A percentile compares a stretch with the other conserved stretches of the same genome.
Conservation (phyloP, 768 basidiomycete species). For the Suillus spraguei region DNA sequence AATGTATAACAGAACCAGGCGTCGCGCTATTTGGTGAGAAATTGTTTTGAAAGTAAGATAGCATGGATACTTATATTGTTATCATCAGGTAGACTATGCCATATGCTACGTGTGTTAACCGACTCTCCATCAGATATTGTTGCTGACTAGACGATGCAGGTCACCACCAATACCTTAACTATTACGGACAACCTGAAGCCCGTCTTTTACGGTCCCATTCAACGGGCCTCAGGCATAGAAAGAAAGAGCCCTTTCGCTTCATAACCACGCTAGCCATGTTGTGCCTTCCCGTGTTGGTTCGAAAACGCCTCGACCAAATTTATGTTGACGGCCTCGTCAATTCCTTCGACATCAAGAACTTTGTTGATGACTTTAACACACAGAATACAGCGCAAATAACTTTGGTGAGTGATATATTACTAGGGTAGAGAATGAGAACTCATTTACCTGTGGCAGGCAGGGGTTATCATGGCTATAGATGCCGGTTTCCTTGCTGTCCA, state of each 20-base stretch:
- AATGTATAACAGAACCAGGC: too few species aligned
- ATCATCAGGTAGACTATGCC: too few species aligned
- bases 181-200: too few species aligned
- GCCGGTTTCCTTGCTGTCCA: constrained; percentile 1
- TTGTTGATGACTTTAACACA: not conserved
- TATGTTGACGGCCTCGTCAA: not conserved
- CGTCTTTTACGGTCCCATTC: too few species aligned
- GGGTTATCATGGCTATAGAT: constrained; percentile 4
- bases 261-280: not conserved
- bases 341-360: not conserved
- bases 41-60: not conserved
- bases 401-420: not conserved
- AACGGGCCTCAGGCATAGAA: too few species aligned
- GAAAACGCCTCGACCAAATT: not conserved
- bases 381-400: not conserved
- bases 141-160: not conserved
- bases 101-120: not conserved
- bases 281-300: not conserved
- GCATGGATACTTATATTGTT: too few species aligned
- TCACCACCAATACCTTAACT: not conserved
- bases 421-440: not conserved
- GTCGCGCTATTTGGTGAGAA: too few species aligned
- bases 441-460: not conserved
- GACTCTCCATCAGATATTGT: not conserved
- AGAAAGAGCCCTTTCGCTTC: too few species aligned